Conservation (phyloP, 108 stramenopile species). For the Skeletonema marinoi region DNA sequence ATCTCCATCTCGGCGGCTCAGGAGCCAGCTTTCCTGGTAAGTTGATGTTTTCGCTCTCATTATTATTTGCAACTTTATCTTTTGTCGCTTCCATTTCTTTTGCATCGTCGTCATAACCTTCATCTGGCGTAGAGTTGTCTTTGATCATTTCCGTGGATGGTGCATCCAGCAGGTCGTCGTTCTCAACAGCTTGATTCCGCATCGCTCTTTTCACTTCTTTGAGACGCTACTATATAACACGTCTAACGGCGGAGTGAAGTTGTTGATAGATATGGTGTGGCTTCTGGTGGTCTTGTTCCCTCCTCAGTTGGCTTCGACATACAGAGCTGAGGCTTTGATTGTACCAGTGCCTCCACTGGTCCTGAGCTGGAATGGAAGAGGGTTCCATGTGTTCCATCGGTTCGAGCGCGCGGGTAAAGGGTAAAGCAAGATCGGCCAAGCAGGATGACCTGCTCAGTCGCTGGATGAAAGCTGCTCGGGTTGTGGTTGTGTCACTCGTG, state of each 20-base stretch:
- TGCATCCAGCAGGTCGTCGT: background rate
- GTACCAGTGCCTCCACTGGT: too few relatives aligned
- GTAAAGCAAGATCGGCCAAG: too few relatives aligned
- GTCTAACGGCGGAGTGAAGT: background rate
- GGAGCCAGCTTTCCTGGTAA: background rate
- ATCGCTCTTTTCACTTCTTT: background rate
- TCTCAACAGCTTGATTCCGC: background rate
- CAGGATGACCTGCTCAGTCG: too few relatives aligned
- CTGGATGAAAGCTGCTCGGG: too few relatives aligned
- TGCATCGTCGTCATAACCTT: background rate
- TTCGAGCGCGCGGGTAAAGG: background rate
- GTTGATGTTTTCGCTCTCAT: background rate
- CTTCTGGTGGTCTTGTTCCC: background rate
- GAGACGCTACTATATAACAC: background rate
- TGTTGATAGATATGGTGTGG: background rate
- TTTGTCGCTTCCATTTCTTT: background rate
- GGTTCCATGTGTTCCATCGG: background rate
- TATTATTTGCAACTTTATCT: background rate
- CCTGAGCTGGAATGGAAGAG: background rate
- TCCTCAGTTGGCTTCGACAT: background rate
- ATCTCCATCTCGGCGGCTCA: slow-evolving; percentile 5
- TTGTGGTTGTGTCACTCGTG: too few relatives aligned
- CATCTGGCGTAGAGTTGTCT: too few relatives aligned
- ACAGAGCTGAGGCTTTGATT: background rate
- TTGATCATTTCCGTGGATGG: background rate